Evolutionary conservation across 441 rosid species (phyloP).

Genomic region (Erodium moschatum): DNA sequence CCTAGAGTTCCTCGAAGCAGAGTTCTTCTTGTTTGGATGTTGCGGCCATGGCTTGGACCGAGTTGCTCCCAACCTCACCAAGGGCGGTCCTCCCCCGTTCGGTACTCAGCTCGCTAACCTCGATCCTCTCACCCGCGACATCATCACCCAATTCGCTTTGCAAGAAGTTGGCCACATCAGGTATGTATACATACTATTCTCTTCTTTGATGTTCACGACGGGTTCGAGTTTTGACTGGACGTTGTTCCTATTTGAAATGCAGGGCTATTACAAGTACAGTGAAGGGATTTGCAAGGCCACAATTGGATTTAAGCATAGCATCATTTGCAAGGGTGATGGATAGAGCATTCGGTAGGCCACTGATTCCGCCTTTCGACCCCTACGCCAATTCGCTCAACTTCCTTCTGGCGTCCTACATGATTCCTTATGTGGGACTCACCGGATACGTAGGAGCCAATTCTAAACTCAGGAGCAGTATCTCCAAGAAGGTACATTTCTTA

Average conservation of each 20-base stretch:
- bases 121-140: conserved; percentile 49
- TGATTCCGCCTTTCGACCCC: conserved; percentile 70
- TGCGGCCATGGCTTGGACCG: conserved; percentile 64
- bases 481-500: conserved; percentile 37
- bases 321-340: conserved; percentile 52
- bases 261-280: conserved; percentile 62
- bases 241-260: conserved; percentile 12
- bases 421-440: conserved; percentile 79
- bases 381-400: conserved; percentile 47
- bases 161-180: conserved; percentile 92
- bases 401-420: conserved; percentile 63
- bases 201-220: no score
- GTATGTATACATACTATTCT: conserved; percentile 14
- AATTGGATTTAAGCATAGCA: conserved; percentile 49
- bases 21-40: conserved; percentile 67
- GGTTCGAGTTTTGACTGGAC: no score
- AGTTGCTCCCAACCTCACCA: conserved; percentile 52
- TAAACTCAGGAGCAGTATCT: conserved; percentile 32
- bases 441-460: conserved; percentile 80
- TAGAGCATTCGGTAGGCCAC: conserved; percentile 41
- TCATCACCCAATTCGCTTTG: conserved; percentile 68
- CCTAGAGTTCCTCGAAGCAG: conserved; percentile 79
- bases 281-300: conserved; percentile 74
- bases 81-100: conserved; percentile 61
- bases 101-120: conserved; percentile 58